Conservation (phyloP, 192 early-diverging fungal genomes). For the Spinellus fusiger region DNA sequence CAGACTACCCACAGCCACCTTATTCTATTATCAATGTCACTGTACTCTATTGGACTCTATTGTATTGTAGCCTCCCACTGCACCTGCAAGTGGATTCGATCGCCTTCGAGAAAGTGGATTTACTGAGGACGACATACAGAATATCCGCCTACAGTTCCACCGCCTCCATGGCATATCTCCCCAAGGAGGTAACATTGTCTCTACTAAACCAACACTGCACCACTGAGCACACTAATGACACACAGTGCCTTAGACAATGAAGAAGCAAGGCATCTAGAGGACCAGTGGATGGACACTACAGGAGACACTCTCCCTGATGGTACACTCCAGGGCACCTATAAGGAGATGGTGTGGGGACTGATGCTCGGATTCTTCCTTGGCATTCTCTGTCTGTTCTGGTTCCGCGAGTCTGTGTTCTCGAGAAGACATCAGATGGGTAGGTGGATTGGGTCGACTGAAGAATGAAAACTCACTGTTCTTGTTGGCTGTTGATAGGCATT, state of each 20-base stretch:
- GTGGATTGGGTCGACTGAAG: background rate
- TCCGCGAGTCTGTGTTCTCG: slow-evolving; percentile 47
- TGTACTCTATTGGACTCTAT: background rate
- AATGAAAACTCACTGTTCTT: background rate
- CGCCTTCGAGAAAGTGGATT: slow-evolving; percentile 52
- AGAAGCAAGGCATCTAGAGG: slow-evolving; percentile 40
- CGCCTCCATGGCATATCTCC: slow-evolving; percentile 37
- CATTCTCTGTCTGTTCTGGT: slow-evolving; percentile 46
- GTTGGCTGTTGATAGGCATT: slow-evolving; percentile 25
- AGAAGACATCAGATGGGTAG: slow-evolving; percentile 47
- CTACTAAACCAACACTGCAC: background rate
- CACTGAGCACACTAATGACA: background rate
- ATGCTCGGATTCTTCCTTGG: slow-evolving; percentile 54
- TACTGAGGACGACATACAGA: slow-evolving; percentile 49
- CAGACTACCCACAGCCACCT: background rate
- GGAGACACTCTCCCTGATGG: slow-evolving; percentile 47
- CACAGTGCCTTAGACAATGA: slow-evolving; percentile 20
- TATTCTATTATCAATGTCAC: background rate
- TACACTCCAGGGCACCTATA: slow-evolving; percentile 41
- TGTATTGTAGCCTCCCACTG: slow-evolving; percentile 24
- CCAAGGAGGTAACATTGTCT: background rate
- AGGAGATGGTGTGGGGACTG: slow-evolving; percentile 49
- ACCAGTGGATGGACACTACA: slow-evolving; percentile 55
- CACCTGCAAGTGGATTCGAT: slow-evolving; percentile 47
- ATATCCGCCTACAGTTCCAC: slow-evolving; percentile 51